Percentiles rank a stretch among this genome's conserved stretches.
Conservation (phyloP, 441 rosid genomes). For the Bruguiera hainesii region DNA sequence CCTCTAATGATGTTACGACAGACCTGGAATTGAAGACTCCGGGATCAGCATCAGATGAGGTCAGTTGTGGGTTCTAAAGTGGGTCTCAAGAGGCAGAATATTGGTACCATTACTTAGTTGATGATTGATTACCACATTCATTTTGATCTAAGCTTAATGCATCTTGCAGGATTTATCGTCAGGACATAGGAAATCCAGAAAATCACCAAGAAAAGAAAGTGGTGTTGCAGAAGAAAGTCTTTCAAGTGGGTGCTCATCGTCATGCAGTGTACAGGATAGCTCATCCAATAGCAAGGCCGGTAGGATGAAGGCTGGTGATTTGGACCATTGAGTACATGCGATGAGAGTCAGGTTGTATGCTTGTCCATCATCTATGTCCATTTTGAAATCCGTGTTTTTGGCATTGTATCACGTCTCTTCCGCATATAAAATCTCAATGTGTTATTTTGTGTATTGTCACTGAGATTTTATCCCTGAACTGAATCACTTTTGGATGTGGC, state of each 20-base stretch:
- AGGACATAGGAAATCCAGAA: conserved; percentile 41
- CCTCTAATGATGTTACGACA: conserved; percentile 62
- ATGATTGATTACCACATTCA: not conserved
- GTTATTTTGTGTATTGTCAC: no score
- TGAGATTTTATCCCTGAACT: no score
- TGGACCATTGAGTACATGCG: conserved; percentile 21
- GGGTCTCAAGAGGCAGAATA: not conserved
- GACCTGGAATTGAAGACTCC: conserved; percentile 85
- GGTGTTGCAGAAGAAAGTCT: conserved; percentile 44
- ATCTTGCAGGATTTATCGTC: conserved; percentile 49
- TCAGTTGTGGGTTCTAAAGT: conserved; percentile 19
- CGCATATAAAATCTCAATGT: no score
- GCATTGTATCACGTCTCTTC: no score
- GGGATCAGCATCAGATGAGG: conserved; percentile 67
- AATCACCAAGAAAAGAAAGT: conserved; percentile 38
- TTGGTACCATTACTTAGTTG: not conserved
- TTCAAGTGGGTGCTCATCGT: conserved; percentile 69
- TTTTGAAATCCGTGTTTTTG: not conserved
- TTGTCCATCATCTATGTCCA: not conserved
- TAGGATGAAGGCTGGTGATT: conserved; percentile 43
- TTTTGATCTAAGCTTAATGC: not conserved
- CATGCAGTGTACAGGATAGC: conserved; percentile 62
- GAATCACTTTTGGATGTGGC: no score
- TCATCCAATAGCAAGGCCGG: conserved; percentile 64
- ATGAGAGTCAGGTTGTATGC: conserved; percentile 12